These are phyloP conservation scores for Sideroxylon spinosum DNA, from an alignment of 179 eudicot species.

Conservation along the genomic window DNA sequence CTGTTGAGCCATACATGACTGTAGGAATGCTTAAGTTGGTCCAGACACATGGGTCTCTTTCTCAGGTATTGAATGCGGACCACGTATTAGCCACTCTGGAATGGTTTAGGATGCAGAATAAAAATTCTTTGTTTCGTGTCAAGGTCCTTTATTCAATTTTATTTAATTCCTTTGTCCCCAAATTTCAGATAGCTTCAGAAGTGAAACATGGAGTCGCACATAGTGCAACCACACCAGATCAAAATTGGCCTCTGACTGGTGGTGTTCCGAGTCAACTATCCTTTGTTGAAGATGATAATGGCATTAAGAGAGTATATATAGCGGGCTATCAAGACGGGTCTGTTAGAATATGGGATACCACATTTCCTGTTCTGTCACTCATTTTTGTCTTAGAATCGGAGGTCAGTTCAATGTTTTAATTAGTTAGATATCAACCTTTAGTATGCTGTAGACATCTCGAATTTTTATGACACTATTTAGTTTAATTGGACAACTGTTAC, in stretches of 20 bases:
- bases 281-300: conserved; percentile 34
- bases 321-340: conserved; percentile 95
- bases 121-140: neutral
- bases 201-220: conserved; percentile 26
- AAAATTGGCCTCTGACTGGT: conserved; percentile 82
- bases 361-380: conserved; percentile 68
- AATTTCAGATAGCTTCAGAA: conserved; percentile 42
- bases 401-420: conserved; percentile 43
- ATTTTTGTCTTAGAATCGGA: conserved; percentile 45
- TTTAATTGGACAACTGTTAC: neutral
- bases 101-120: conserved; percentile 3
- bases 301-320: conserved; percentile 61
- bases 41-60: conserved; percentile 26
- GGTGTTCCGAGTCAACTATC: conserved; percentile 67
- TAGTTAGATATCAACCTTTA: neutral
- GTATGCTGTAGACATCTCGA: neutral
- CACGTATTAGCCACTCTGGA: neutral
- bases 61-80: conserved; percentile 42
- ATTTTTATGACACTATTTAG: neutral
- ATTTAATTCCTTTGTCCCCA: neutral
- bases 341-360: conserved; percentile 80
- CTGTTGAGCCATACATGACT: conserved; percentile 74
- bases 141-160: neutral
- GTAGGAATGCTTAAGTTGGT: conserved; percentile 48
- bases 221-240: conserved; percentile 23